These are phyloP conservation scores for Tylopilus plumbeoviolaceoides DNA, from an alignment of 768 basidiomycete species.

Conservation along the genomic window DNA sequence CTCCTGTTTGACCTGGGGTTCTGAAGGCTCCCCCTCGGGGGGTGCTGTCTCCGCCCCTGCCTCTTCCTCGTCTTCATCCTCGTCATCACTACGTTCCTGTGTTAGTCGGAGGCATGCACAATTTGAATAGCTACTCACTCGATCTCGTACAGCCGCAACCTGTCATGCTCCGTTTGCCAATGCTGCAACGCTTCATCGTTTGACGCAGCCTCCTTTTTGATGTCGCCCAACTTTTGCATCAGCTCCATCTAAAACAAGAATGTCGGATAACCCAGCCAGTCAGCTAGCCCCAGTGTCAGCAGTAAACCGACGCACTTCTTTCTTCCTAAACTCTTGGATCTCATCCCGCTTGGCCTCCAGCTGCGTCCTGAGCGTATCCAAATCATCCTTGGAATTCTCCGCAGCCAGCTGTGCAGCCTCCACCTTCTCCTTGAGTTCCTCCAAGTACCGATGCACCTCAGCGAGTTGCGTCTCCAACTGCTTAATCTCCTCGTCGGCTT, in stretches of 20 bases:
- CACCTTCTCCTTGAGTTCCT: constrained; percentile 60
- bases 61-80: constrained; percentile 47
- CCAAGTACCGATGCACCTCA: constrained; percentile 55
- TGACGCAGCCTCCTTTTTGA: constrained; percentile 52
- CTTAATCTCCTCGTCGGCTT: constrained; percentile 62
- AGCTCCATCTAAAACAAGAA: constrained; percentile 63
- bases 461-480: constrained; percentile 57
- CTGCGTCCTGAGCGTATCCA: constrained; percentile 70
- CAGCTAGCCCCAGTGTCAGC: not conserved
- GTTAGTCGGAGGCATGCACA: not conserved
- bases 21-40: constrained; percentile 29
- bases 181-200: constrained; percentile 57
- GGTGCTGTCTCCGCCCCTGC: constrained; percentile 23
- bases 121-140: constrained; percentile 56
- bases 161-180: constrained; percentile 66
- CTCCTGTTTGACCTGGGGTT: constrained; percentile 42
- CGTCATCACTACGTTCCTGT: constrained; percentile 40
- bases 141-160: constrained; percentile 75
- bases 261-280: constrained; percentile 1
- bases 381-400: constrained; percentile 77
- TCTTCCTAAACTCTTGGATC: constrained; percentile 77
- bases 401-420: constrained; percentile 72
- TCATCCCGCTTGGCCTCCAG: constrained; percentile 71
- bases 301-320: constrained; percentile 57
- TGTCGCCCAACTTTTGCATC: constrained; percentile 66